phyloP scores from a whole-genome alignment of 2,329 filamentous ascomycete species.

The Passalora sequoiae region DNA sequence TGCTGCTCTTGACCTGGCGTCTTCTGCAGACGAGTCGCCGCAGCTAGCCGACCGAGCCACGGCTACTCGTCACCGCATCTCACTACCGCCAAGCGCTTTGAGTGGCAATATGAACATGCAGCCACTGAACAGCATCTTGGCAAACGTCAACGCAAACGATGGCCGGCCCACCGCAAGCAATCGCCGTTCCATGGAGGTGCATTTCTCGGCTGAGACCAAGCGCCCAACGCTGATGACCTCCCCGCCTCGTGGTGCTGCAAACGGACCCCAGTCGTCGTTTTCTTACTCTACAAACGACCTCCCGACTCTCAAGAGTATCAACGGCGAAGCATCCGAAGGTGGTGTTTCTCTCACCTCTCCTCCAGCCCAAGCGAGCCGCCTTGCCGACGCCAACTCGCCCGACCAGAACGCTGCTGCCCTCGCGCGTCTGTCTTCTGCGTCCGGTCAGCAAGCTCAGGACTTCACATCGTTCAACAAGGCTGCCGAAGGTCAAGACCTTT shows the following conservation, averaged over 20 bases:
- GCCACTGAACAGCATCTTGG: conserved; percentile 36
- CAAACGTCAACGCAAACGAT: conserved; percentile 37
- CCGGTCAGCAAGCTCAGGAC: conserved; percentile 68
- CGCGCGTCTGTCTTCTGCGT: conserved; percentile 57
- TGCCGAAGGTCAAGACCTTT: conserved; percentile 47
- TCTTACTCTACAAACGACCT: conserved; percentile 90
- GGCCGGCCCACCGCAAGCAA: conserved; percentile 39
- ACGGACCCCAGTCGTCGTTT: conserved; percentile 68
- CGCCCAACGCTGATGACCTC: conserved; percentile 48
- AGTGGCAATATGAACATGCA: conserved; percentile 32
- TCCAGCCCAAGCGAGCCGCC: conserved; percentile 19
- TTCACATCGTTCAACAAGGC: conserved; percentile 49
- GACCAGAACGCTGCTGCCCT: conserved; percentile 60
- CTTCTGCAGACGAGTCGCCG: conserved; percentile 51
- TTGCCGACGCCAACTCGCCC: conserved; percentile 38
- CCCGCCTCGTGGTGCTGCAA: conserved; percentile 53
- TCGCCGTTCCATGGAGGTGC: conserved; percentile 47
- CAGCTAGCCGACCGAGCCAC: conserved; percentile 59
- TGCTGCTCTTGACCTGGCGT: conserved; percentile 70
- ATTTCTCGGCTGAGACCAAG: conserved; percentile 41
- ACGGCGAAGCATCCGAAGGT: conserved; percentile 40
- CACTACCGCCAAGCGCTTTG: conserved; percentile 34
- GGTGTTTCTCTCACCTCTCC: conserved; percentile 27
- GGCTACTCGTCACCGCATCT: conserved; percentile 41
- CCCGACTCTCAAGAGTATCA: conserved; percentile 71